These are phyloP conservation scores for Termitomyces sp. DNA, from an alignment of 1,284 basidiomycete genomes.

Conservation along the genomic window DNA sequence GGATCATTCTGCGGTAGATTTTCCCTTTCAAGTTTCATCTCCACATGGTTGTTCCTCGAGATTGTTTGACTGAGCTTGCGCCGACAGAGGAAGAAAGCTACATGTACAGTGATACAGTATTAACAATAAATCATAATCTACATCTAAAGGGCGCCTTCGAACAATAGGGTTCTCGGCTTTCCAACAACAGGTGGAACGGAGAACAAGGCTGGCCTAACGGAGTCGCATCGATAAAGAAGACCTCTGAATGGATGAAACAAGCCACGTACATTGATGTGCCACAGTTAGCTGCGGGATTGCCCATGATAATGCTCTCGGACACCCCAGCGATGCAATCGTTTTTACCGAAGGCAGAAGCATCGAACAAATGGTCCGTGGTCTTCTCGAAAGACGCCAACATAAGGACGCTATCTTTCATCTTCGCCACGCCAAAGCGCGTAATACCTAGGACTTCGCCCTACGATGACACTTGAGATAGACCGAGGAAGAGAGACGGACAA, in stretches of 20 bases:
- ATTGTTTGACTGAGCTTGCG: neutral
- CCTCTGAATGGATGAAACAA: neutral
- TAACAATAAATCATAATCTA: conserved; percentile 2
- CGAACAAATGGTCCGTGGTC: conserved; percentile 98
- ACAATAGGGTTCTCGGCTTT: conserved; percentile 34
- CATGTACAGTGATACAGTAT: conserved; percentile 10
- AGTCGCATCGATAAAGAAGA: neutral
- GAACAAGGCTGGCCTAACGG: conserved; percentile 31
- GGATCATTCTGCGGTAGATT: neutral
- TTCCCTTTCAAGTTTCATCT: neutral
- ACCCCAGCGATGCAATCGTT: conserved; percentile 94
- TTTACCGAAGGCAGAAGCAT: conserved; percentile 95
- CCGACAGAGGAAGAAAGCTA: conserved; percentile 1
- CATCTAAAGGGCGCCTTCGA: conserved; percentile 30
- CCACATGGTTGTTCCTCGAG: neutral
- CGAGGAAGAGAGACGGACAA: neutral
- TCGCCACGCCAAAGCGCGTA: conserved; percentile 99
- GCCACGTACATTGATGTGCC: conserved; percentile 85
- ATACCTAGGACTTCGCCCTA: conserved; percentile 98
- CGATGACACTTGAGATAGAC: conserved; percentile 2
- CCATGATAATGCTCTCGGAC: conserved; percentile 99
- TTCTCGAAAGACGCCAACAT: conserved; percentile 99
- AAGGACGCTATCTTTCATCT: conserved; percentile 99
- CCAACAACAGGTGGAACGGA: conserved; percentile 29
- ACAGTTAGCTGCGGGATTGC: conserved; percentile 93